Conservation (phyloP, 331 rosid genomes). For the Quercus tomentella region DNA sequence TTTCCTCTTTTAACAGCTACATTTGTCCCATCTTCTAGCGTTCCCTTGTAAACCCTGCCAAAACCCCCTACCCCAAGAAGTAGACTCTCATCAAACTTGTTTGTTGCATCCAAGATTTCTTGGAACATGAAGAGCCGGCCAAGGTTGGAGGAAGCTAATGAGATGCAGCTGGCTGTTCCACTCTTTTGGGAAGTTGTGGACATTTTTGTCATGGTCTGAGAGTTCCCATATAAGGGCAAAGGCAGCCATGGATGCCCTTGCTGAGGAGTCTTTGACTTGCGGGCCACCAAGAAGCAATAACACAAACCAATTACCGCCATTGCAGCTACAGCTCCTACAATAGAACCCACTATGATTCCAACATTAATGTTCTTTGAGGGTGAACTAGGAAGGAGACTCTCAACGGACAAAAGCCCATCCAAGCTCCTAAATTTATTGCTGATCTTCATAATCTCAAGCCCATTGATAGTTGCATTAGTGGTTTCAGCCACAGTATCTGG, state of each 20-base stretch:
- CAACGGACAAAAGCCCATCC: constrained; percentile 58
- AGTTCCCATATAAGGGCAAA: constrained; percentile 78
- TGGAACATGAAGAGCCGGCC: constrained; percentile 80
- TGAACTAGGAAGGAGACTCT: constrained; percentile 49
- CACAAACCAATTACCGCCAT: constrained; percentile 48
- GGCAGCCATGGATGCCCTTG: constrained; percentile 76
- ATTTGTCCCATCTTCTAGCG: constrained; percentile 75
- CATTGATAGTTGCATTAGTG: constrained; percentile 72
- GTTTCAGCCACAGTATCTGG: constrained; percentile 63
- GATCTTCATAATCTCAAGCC: constrained; percentile 78
- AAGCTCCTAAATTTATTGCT: constrained; percentile 66
- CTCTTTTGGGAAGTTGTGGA: constrained; percentile 89
- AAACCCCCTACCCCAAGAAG: constrained; percentile 99
- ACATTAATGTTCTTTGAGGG: constrained; percentile 36
- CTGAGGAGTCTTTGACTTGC: constrained; percentile 52
- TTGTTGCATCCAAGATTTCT: constrained; percentile 82
- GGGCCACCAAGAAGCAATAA: constrained; percentile 38
- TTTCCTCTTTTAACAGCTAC: constrained; percentile 94
- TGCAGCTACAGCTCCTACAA: constrained; percentile 40
- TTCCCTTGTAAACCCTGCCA: constrained; percentile 87
- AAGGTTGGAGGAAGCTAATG: constrained; percentile 70
- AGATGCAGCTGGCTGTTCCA: constrained; percentile 83
- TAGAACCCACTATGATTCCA: constrained; percentile 44
- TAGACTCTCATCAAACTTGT: constrained; percentile 73
- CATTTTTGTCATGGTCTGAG: constrained; percentile 82